Conservation (phyloP, 805 yeast genomes). For the Candida tibetensis region DNA sequence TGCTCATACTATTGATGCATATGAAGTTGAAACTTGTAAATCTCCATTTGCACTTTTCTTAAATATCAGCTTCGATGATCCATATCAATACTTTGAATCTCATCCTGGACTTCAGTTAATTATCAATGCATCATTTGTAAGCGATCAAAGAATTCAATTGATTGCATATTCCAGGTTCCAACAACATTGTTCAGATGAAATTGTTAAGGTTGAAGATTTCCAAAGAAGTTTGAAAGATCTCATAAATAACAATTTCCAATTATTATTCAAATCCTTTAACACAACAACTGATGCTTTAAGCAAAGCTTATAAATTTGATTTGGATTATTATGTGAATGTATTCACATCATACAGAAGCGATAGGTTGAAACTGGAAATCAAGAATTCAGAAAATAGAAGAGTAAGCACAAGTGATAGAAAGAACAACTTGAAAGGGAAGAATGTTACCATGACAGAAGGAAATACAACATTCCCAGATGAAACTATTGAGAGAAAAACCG, state of each 20-base stretch:
- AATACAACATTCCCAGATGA: no score
- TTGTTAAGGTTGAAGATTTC: constrained; percentile 20
- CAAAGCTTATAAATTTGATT: constrained; percentile 16
- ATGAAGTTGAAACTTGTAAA: constrained; percentile 51
- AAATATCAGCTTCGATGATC: constrained; percentile 47
- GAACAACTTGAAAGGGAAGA: no score
- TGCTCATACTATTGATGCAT: constrained; percentile 61
- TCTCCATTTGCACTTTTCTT: constrained; percentile 67
- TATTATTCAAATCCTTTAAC: constrained; percentile 22
- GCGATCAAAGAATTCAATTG: constrained; percentile 13
- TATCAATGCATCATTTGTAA: constrained; percentile 35
- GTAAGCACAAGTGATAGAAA: background rate
- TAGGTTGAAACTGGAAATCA: constrained; percentile 2
- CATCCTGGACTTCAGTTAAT: constrained; percentile 41
- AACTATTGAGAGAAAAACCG: no score
- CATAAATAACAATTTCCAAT: constrained; percentile 18
- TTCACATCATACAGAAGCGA: constrained; percentile 6
- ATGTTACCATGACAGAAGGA: no score
- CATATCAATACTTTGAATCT: constrained; percentile 18
- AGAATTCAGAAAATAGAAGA: constrained; percentile 1
- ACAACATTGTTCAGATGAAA: constrained; percentile 19
- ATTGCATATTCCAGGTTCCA: constrained; percentile 16
- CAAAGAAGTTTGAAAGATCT: constrained; percentile 20
- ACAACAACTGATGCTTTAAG: constrained; percentile 20
- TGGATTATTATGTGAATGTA: constrained; percentile 12